Evolutionary conservation across 176 grass and related monocot species (phyloP).

Genomic region (Phoenix roebelenii): DNA sequence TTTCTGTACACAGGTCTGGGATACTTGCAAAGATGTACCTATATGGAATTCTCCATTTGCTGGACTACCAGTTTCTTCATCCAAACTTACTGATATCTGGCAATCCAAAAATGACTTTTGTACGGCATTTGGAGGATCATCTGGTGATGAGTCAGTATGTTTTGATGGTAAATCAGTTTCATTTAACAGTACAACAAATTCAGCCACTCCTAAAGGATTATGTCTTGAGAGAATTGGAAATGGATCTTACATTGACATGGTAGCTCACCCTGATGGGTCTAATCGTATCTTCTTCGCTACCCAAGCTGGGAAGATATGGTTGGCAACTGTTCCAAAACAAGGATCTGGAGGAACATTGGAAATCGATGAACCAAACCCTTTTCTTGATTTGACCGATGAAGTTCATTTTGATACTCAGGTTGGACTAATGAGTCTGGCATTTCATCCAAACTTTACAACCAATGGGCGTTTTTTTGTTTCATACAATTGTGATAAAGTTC

Average conservation of each 20-base stretch:
- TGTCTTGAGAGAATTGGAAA: slow-evolving; percentile 84
- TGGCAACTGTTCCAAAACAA: slow-evolving; percentile 63
- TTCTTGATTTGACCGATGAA: slow-evolving; percentile 87
- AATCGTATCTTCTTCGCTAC: slow-evolving; percentile 76
- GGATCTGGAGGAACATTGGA: slow-evolving; percentile 49
- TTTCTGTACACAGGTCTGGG: slow-evolving; percentile 61
- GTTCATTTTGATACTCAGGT: slow-evolving; percentile 61
- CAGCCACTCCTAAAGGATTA: slow-evolving; percentile 54
- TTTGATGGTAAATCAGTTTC: slow-evolving; percentile 60
- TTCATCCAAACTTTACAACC: slow-evolving; percentile 63
- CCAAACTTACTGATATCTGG: slow-evolving; percentile 69
- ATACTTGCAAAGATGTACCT: slow-evolving; percentile 54
- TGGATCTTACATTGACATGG: slow-evolving; percentile 82
- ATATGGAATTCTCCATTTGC: slow-evolving; percentile 74
- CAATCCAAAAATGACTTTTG: slow-evolving; percentile 68
- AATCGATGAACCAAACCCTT: slow-evolving; percentile 51
- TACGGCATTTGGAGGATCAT: slow-evolving; percentile 53
- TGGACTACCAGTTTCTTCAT: slow-evolving; percentile 31
- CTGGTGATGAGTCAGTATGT: slow-evolving; percentile 39
- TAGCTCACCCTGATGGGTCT: slow-evolving; percentile 75
- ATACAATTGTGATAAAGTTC: slow-evolving; percentile 75
- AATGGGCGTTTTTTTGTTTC: slow-evolving; percentile 91
- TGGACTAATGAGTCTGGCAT: slow-evolving; percentile 81
- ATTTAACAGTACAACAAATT: slow-evolving; percentile 49
- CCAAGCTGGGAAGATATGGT: slow-evolving; percentile 84